A percentile compares a stretch with the other conserved stretches of the same genome.
Conservation (phyloP, 192 early-diverging fungal species). For the Podila epicladia region DNA sequence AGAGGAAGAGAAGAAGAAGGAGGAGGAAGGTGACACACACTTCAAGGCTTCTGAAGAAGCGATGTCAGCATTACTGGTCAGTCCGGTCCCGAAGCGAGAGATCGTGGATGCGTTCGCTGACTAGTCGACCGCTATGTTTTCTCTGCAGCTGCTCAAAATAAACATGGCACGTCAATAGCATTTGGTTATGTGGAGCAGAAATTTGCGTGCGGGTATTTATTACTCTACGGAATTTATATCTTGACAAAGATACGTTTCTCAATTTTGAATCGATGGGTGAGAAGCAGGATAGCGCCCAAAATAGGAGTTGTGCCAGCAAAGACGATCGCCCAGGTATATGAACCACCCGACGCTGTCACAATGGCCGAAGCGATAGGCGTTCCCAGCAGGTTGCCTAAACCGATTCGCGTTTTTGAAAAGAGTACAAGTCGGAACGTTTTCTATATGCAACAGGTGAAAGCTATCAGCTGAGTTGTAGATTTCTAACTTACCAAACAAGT, state of each 20-base stretch:
- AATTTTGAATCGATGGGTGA: conserved; percentile 12
- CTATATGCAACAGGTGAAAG: not conserved
- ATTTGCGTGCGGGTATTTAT: not conserved
- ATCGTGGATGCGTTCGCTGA: not conserved
- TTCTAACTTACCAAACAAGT: conserved; percentile 44
- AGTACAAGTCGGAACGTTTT: not conserved
- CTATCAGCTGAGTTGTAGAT: no score
- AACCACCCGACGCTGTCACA: conserved; percentile 37
- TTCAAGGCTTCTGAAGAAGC: not conserved
- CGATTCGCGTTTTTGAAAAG: not conserved
- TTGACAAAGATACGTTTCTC: conserved; percentile 23
- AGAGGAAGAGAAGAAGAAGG: not conserved
- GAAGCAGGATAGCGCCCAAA: conserved; percentile 4
- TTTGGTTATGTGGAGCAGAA: no score
- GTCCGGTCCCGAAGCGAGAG: not conserved
- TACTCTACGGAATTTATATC: not conserved
- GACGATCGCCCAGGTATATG: conserved; percentile 22
- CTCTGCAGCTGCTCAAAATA: not conserved
- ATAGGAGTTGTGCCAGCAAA: conserved; percentile 25
- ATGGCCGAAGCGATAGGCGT: conserved; percentile 51
- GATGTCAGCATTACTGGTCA: not conserved
- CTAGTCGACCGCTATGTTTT: not conserved
- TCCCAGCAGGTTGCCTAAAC: conserved; percentile 50
- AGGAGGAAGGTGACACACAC: not conserved
- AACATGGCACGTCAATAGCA: not conserved